A percentile compares a stretch with the other conserved stretches of the same genome.
phyloP scores from a whole-genome alignment of 2,329 filamentous ascomycete species.

The Raffaelea deltoideospora region DNA sequence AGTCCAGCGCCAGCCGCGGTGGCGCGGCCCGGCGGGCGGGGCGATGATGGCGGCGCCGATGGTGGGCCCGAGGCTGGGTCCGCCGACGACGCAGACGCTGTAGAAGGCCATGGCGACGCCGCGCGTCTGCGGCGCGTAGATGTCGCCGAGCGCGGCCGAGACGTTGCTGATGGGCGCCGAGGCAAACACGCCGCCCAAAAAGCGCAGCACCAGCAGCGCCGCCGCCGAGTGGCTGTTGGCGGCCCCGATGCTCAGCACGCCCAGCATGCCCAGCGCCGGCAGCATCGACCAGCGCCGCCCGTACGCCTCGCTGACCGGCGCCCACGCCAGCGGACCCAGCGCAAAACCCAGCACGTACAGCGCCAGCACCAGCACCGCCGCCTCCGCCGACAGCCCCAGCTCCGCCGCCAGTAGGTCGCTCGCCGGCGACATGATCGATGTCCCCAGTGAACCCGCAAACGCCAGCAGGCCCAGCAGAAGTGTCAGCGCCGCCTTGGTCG shows the following conservation, averaged over 20 bases:
- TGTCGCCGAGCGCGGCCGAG: conserved; percentile 48
- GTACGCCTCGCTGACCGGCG: conserved; percentile 26
- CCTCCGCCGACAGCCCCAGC: conserved; percentile 24
- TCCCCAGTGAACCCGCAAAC: conserved; percentile 30
- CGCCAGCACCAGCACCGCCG: conserved; percentile 27
- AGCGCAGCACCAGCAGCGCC: conserved; percentile 48
- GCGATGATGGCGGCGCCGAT: conserved; percentile 22
- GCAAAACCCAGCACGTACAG: conserved; percentile 27
- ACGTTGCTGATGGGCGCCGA: conserved; percentile 49
- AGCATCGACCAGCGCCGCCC: conserved; percentile 28
- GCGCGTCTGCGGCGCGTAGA: conserved; percentile 38
- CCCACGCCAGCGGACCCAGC: conserved; percentile 24
- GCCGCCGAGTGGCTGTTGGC: conserved; percentile 29
- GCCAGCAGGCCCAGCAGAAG: conserved; percentile 33
- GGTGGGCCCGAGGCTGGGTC: conserved; percentile 24
- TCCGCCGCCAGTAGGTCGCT: conserved; percentile 24
- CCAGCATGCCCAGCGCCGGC: conserved; percentile 24
- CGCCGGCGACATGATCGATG: conserved; percentile 33
- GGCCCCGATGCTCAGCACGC: conserved; percentile 28
- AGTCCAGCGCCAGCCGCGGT: conserved; percentile 15
- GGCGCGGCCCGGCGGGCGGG: conserved; percentile 8
- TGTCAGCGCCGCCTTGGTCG: conserved; percentile 30
- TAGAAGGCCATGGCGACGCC: conserved; percentile 35
- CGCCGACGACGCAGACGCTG: conserved; percentile 19
- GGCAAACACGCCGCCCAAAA: conserved; percentile 49